Evolutionary conservation across 164 flowering plant species (phyloP), one percentile per base, ranked within the genome.

Genomic region (Akebia trifoliata): DNA sequence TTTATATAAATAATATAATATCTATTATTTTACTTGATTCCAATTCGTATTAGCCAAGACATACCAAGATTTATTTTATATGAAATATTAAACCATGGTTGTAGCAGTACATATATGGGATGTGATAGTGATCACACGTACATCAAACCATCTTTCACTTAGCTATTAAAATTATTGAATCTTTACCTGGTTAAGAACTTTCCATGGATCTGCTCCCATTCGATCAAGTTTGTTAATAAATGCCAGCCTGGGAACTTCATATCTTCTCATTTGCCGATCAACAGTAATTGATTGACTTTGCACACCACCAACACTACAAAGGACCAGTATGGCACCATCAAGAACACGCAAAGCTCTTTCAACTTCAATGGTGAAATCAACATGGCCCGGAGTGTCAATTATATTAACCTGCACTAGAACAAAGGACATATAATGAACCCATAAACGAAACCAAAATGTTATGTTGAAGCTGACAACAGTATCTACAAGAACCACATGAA

Each of bases 141-240:
- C n/a, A 42, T 17, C 11, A 42, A 40, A 43, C 49, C 22, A 25
- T 34, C 6, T 21, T 14, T 47, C 25, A 25, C n/a, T 4, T 6
- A 5, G 12, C 35, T 48, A 21, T 7, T 8, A 57, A 37, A 31
- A 34, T 15, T 1, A 25, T 8, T 25, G 37, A 40, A 54, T 4
- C 8, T 37, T 25, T 54, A 93, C 97, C 97, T 94, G 99, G 65
- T 68, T 79, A 36, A 94, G 78, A 65, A 94, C 99, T 69, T 87
- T 94, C 97, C 97, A 94, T 0, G 99, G 99, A 72, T 94, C 99
- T 20, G 99, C 99, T 66, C 99, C 99, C 99, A 94, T 94, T 34
- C 99, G 77, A 67, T 94, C 99, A 62, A 94, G 95, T 64, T 94
- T 94, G 71, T 94, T 94, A 4, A 94, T 90, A 69, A 94, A 94